Conservation (phyloP, 257 asterid species). For the Galeopsis tetrahit region DNA sequence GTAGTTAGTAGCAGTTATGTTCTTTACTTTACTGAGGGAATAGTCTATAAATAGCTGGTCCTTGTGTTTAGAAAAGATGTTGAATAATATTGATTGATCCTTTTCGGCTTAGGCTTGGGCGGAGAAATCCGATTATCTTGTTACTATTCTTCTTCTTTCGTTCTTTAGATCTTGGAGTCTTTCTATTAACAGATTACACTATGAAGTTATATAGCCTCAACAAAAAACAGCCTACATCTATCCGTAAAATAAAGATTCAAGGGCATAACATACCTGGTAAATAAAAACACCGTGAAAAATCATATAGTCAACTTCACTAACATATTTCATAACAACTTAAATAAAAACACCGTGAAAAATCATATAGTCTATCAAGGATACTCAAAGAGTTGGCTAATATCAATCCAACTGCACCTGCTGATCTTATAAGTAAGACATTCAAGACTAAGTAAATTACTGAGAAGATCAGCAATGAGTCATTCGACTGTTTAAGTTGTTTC, state of each 20-base stretch:
- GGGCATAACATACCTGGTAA: slow-evolving; percentile 3
- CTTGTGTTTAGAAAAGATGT: too few relatives aligned
- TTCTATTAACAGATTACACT: too few relatives aligned
- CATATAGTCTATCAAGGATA: slow-evolving; percentile 58
- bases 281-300: slow-evolving; percentile 15
- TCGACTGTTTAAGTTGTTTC: slow-evolving; percentile 74
- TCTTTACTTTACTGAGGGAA: too few relatives aligned
- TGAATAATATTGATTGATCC: too few relatives aligned
- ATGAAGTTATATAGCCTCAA: slow-evolving; percentile 7
- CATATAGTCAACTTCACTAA: not conserved
- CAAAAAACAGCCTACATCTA: slow-evolving; percentile 2
- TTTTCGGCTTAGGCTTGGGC: too few relatives aligned
- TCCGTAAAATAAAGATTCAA: not conserved
- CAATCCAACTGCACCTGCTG: slow-evolving; percentile 91
- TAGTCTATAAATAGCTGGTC: too few relatives aligned
- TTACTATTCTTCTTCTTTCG: too few relatives aligned
- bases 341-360: slow-evolving; percentile 15
- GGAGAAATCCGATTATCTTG: too few relatives aligned
- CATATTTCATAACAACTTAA: not conserved
- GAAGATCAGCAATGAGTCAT: slow-evolving; percentile 74
- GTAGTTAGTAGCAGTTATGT: too few relatives aligned
- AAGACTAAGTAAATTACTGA: slow-evolving; percentile 70
- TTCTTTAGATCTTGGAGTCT: too few relatives aligned
- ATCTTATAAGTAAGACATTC: slow-evolving; percentile 73
- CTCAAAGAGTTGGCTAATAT: slow-evolving; percentile 92